Conservation (phyloP, 257 asterid species). For the Ilex asprella region DNA sequence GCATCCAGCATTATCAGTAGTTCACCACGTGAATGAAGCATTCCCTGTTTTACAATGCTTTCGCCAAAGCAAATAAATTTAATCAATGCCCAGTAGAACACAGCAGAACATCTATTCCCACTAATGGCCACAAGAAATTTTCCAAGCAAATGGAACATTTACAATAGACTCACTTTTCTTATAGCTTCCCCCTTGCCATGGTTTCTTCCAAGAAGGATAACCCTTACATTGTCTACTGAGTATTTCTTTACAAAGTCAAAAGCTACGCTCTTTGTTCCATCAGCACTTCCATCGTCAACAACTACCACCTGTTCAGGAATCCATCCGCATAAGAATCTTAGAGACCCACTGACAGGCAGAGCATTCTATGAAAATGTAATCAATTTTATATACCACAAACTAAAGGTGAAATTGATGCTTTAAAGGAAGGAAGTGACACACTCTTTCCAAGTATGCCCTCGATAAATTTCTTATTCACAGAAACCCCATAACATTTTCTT, state of each 20-base stretch:
- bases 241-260: conserved; percentile 80
- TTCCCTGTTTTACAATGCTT: conserved; percentile 91
- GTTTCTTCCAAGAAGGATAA: conserved; percentile 84
- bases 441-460: no score
- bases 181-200: conserved; percentile 99
- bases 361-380: no score
- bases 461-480: no score
- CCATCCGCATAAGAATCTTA: no score
- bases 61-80: conserved; percentile 63
- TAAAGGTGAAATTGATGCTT: no score
- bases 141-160: background rate
- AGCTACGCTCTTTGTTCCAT: conserved; percentile 79
- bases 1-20: conserved; percentile 98
- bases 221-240: conserved; percentile 76
- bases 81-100: conserved; percentile 25
- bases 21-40: conserved; percentile 99
- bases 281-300: conserved; percentile 93
- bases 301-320: conserved; percentile 54
- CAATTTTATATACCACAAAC: no score
- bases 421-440: no score
- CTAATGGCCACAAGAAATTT: no score
- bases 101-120: background rate
- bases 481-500: no score
- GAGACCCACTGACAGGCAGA: no score
- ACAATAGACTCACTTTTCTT: conserved; percentile 75